A percentile compares a stretch with the other conserved stretches of the same genome.
These are phyloP conservation scores for Xanthoconium separans DNA, from an alignment of 1,284 basidiomycete genomes.

Conservation along the genomic window DNA sequence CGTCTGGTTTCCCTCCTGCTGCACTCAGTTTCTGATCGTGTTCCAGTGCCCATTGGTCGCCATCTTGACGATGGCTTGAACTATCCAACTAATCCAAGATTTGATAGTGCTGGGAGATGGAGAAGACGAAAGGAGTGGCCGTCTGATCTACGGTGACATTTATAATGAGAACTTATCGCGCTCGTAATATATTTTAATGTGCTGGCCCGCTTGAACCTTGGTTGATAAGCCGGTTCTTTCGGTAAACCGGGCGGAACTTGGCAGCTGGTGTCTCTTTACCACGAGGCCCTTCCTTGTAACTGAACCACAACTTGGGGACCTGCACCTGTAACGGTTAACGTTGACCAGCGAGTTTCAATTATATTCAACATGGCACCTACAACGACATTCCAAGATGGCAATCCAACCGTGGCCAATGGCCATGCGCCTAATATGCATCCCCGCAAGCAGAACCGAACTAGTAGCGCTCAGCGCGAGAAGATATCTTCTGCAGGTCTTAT, in stretches of 20 bases:
- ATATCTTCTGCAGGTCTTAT: slow-evolving; percentile 71
- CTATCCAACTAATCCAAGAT: slow-evolving; percentile 72
- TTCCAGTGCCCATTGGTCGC: slow-evolving; percentile 66
- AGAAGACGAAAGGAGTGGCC: slow-evolving; percentile 71
- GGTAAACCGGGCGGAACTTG: slow-evolving; percentile 15
- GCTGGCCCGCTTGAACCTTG: background rate
- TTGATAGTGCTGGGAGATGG: slow-evolving; percentile 69
- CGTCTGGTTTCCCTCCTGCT: slow-evolving; percentile 35
- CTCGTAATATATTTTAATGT: background rate
- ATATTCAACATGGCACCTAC: slow-evolving; percentile 25
- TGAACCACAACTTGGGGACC: slow-evolving; percentile 9
- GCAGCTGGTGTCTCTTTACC: background rate
- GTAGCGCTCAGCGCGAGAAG: slow-evolving; percentile 8
- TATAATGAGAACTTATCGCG: background rate
- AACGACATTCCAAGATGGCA: slow-evolving; percentile 7
- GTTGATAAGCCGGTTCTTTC: background rate
- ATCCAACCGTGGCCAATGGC: slow-evolving; percentile 6
- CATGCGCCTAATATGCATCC: background rate
- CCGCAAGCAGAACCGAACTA: slow-evolving; percentile 16
- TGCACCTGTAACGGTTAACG: background rate
- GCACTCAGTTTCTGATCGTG: slow-evolving; percentile 4
- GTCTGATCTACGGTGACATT: slow-evolving; percentile 47
- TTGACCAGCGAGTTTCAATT: background rate
- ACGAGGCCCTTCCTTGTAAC: background rate
- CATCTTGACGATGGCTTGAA: slow-evolving; percentile 58